These are phyloP conservation scores for Petrea volubilis DNA, from an alignment of 257 asterid genomes.

Conservation along the genomic window DNA sequence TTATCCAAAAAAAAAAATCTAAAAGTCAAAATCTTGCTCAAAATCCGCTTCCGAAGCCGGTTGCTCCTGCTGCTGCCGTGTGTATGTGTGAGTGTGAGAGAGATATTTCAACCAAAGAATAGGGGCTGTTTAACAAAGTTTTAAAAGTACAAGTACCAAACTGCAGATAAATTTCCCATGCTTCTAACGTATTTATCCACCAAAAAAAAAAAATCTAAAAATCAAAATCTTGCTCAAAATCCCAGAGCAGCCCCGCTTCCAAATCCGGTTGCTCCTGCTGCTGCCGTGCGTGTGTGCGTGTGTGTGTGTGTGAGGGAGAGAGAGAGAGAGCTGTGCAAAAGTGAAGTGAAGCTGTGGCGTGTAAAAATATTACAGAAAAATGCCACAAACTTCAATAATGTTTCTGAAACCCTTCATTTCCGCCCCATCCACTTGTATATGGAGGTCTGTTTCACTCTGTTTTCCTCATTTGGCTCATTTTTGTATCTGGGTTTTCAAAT, in stretches of 20 bases:
- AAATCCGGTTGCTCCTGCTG: conserved; percentile 12
- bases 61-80: neutral
- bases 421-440: conserved; percentile 55
- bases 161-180: neutral
- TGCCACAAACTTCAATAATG: conserved; percentile 65
- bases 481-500: neutral
- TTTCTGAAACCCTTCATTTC: conserved; percentile 67
- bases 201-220: conserved; percentile 34
- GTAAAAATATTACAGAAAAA: conserved; percentile 9
- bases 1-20: conserved; percentile 42
- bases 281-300: too few species aligned
- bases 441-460: conserved; percentile 45
- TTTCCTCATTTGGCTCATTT: conserved; percentile 11
- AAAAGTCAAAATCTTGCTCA: conserved; percentile 24
- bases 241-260: conserved; percentile 26
- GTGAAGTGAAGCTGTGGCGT: conserved; percentile 12
- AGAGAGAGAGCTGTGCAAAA: conserved; percentile 21
- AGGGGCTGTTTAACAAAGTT: too few species aligned
- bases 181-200: conserved; percentile 35
- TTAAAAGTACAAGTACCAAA: neutral
- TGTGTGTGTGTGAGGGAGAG: too few species aligned
- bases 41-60: conserved; percentile 25
- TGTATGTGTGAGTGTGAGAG: too few species aligned
- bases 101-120: too few species aligned
- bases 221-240: conserved; percentile 21